phyloP scores from a whole-genome alignment of 495 filamentous ascomycete genomes.

The Daldinia loculata region DNA sequence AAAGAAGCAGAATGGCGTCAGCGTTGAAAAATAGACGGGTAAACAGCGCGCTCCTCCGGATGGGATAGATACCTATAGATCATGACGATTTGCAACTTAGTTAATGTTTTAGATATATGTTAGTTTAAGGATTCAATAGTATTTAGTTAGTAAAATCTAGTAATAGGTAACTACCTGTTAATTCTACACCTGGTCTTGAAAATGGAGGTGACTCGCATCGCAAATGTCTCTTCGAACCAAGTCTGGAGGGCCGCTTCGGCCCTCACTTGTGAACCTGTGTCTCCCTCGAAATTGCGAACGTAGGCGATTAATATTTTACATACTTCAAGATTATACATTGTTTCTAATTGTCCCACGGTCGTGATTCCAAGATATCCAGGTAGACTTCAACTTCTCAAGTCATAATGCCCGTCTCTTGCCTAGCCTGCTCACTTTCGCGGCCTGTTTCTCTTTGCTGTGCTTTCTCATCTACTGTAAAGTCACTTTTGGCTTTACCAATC shows the following conservation, averaged over 20 bases:
- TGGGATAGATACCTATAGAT: background rate
- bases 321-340: too few species aligned
- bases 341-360: too few species aligned
- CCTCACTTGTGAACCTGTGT: background rate
- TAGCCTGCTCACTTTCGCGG: background rate
- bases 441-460: background rate
- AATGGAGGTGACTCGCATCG: background rate
- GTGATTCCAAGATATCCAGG: background rate
- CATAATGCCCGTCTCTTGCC: background rate
- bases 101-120: background rate
- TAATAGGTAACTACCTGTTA: too few species aligned
- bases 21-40: background rate
- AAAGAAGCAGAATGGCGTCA: conserved; percentile 12
- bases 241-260: background rate
- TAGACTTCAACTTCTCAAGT: background rate
- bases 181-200: background rate
- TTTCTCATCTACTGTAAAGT: background rate
- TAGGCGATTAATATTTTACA: background rate
- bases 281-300: too few species aligned
- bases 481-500: background rate
- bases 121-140: background rate
- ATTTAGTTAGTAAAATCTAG: background rate
- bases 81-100: background rate
- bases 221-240: background rate
- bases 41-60: background rate